These are phyloP conservation scores for Syzygium syzygioides DNA, from an alignment of 441 rosid species.

Conservation along the genomic window DNA sequence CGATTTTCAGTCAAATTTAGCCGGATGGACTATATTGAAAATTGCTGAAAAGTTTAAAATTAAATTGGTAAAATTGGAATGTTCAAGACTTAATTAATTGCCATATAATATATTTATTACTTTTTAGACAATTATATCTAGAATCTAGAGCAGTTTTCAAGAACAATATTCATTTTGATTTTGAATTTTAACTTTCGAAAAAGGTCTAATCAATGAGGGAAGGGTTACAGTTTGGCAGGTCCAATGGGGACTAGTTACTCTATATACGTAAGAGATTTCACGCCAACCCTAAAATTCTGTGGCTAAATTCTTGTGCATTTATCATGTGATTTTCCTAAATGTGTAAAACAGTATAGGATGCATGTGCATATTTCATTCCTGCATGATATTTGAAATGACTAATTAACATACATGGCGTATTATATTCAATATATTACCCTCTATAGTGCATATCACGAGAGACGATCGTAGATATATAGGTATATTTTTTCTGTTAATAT, in stretches of 20 bases:
- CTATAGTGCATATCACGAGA: background rate
- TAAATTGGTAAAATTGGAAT: background rate
- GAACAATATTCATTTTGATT: background rate
- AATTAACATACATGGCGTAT: background rate
- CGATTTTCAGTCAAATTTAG: accelerated
- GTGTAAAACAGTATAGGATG: background rate
- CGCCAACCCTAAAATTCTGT: background rate
- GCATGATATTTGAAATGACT: background rate
- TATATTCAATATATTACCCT: background rate
- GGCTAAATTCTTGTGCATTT: background rate
- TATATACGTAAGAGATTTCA: background rate
- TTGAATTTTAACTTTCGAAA: background rate
- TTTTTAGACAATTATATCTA: background rate
- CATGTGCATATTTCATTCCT: background rate
- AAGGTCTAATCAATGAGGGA: background rate
- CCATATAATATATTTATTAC: background rate
- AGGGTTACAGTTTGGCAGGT: background rate
- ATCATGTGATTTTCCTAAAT: background rate
- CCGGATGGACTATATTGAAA: accelerated
- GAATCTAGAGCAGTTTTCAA: background rate
- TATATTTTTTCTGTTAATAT: background rate
- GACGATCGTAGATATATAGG: background rate
- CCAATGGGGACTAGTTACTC: background rate
- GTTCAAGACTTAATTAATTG: background rate
- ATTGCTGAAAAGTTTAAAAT: background rate